phyloP scores from a whole-genome alignment of 306 rosid genomes.

The Prunus padus region DNA sequence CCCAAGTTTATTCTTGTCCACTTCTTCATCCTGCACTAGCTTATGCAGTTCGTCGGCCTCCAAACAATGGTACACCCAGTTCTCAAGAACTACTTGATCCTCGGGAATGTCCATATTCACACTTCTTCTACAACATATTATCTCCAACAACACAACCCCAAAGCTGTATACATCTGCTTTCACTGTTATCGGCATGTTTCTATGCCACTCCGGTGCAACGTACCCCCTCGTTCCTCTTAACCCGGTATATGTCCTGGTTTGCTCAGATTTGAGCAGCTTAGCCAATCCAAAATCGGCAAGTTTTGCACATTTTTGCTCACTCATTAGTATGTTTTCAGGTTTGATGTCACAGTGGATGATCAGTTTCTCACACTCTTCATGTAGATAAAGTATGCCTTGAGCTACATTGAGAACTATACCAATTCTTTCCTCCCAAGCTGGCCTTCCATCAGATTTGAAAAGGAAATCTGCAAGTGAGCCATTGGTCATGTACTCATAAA shows the following conservation, averaged over 20 bases:
- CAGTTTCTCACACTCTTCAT: conserved; percentile 41
- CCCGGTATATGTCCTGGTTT: conserved; percentile 32
- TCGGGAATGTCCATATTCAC: conserved; percentile 18
- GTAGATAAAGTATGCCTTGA: conserved; percentile 35
- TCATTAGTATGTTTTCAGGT: conserved; percentile 39
- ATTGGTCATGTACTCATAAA: conserved; percentile 38
- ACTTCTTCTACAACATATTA: conserved; percentile 27
- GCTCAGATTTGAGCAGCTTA: conserved; percentile 34
- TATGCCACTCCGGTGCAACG: conserved; percentile 41
- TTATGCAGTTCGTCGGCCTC: conserved; percentile 7
- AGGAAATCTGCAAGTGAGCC: conserved; percentile 36
- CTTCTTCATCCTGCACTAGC: conserved; percentile 19
- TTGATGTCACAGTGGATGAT: conserved; percentile 49
- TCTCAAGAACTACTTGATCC: conserved; percentile 18
- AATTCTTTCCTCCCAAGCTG: conserved; percentile 31
- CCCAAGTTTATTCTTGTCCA: conserved; percentile 1
- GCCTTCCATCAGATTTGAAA: conserved; percentile 18
- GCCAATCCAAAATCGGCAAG: conserved; percentile 41
- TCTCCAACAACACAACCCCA: conserved; percentile 40
- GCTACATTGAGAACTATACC: conserved; percentile 24
- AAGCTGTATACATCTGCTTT: conserved; percentile 40
- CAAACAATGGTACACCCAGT: conserved; percentile 32
- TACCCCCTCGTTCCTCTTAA: conserved; percentile 41
- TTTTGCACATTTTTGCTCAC: conserved; percentile 24
- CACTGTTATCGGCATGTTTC: conserved; percentile 23